Conservation (phyloP, 2,329 filamentous ascomycete species). For the Colletotrichum euphorbiae region DNA sequence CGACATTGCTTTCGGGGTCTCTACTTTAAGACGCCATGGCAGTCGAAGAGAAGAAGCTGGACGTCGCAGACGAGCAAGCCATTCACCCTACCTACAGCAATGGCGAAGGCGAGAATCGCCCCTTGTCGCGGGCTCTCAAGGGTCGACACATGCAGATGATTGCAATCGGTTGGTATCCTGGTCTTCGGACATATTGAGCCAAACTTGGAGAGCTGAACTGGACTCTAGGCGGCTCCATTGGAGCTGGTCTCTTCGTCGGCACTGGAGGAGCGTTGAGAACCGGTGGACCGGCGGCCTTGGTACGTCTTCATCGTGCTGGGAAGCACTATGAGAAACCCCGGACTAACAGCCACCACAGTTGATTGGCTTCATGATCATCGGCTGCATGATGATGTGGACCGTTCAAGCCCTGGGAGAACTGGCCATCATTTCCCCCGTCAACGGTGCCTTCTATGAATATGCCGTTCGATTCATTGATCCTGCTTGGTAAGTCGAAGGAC, state of each 20-base stretch:
- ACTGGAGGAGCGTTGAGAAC: slow-evolving; percentile 5
- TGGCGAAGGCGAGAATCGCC: neutral
- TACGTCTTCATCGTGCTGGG: rapidly evolving
- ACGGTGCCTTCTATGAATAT: slow-evolving; percentile 71
- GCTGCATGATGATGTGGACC: slow-evolving; percentile 63
- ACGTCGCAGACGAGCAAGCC: neutral
- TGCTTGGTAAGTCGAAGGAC: slow-evolving; percentile 52
- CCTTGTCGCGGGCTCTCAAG: slow-evolving; percentile 28
- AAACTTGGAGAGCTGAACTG: neutral
- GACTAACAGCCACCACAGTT: slow-evolving; percentile 39
- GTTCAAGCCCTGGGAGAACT: slow-evolving; percentile 71
- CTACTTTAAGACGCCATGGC: neutral
- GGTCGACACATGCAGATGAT: slow-evolving; percentile 68
- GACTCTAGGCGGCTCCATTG: neutral
- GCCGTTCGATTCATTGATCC: slow-evolving; percentile 70
- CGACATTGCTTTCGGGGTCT: neutral
- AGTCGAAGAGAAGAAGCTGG: neutral
- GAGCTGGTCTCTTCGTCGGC: slow-evolving; percentile 1
- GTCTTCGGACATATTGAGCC: neutral
- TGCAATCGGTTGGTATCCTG: slow-evolving; percentile 5
- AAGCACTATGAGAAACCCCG: neutral
- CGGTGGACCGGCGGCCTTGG: neutral
- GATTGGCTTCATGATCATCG: slow-evolving; percentile 65
- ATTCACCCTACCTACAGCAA: neutral
- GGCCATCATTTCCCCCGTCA: slow-evolving; percentile 69